Evolutionary conservation across 352 stramenopile species (phyloP).

Genomic region (Globisporangium irregulare): DNA sequence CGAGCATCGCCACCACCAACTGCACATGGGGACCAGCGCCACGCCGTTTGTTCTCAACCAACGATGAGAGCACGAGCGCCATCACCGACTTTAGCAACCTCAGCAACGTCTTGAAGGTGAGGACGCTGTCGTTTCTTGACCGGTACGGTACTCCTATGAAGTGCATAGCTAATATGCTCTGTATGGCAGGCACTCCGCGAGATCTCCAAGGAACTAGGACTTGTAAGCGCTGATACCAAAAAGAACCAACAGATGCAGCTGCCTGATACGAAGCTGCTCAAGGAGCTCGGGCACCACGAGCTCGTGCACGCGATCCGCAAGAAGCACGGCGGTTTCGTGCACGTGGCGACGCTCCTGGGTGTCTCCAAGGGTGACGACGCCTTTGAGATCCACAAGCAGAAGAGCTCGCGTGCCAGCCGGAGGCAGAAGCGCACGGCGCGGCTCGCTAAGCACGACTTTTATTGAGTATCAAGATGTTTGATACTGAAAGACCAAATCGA

Average conservation of each 20-base stretch:
- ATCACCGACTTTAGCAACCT: conserved; percentile 53
- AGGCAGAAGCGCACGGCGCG: conserved; percentile 51
- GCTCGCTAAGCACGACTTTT: conserved; percentile 68
- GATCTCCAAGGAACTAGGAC: conserved; percentile 46
- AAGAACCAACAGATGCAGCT: conserved; percentile 20
- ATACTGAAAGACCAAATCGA: conserved; percentile 1
- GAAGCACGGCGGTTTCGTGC: conserved; percentile 74
- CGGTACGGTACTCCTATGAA: not conserved
- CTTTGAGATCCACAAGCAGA: conserved; percentile 68
- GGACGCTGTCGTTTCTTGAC: not conserved
- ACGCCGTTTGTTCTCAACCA: conserved; percentile 7
- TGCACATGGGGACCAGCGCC: not conserved
- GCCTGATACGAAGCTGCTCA: conserved; percentile 71
- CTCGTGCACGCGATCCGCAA: conserved; percentile 78
- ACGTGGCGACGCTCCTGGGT: conserved; percentile 58
- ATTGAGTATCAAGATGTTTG: conserved; percentile 24
- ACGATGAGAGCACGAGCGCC: not conserved
- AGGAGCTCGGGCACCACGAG: conserved; percentile 54
- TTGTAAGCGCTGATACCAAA: conserved; percentile 18
- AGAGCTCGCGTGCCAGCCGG: conserved; percentile 58
- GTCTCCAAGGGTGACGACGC: conserved; percentile 30
- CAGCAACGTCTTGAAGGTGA: conserved; percentile 61
- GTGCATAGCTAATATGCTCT: not conserved
- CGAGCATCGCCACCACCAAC: not conserved
- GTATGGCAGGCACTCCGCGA: conserved; percentile 51